Base-by-base conservation (phyloP, 1,284 basidiomycete genomes). In the Pascua guehoae region DNA sequence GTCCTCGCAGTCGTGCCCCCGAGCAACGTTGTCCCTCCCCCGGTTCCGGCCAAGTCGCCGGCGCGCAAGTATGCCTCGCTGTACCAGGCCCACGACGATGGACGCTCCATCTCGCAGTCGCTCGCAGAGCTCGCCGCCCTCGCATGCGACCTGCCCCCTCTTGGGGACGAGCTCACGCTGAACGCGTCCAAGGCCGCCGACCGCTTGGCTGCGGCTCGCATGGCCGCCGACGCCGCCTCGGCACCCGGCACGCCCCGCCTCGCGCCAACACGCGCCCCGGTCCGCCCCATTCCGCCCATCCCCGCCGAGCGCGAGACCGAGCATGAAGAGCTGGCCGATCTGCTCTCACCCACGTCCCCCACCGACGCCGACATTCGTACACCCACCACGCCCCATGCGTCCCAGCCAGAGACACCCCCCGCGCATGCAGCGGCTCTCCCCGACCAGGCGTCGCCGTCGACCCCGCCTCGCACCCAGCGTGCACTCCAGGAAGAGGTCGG, bases 351-450 rank as follows among this genome's bases (percentile, higher is more conserved):
- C 60, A 39, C 54, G 50, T 12, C 60, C 70, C 41, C 61, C 66
- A 4, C 49, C 59, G 16, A 57, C 65, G 32, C 53, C 52, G 9
- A 57, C 52, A 49, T 40, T 14, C 46, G 70, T 70, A 24, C 70
- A 66, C 56, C 57, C 64, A 1, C 73, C 73, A 3, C 66, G 72
- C 44, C 72, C 71, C n/a, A n/a, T n/a, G n/a, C n/a, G n/a, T n/a
- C n/a, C n/a, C 24, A 32, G 24, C 24, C 24, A 32, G 24, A 32
- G 24, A 32, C 24, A 32, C 24, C 24, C 24, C 24, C 24, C 24
- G 24, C 24, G 24, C 24, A 32, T 32, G 24, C 24, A 32, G 24
- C 24, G 24, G 51, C 51, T 40, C 51, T 36, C 36, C 51, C 51
- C 14, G 17, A 37, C 36, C 17, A 12, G 11, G 37, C 8, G 15